phyloP scores from a whole-genome alignment of 2,329 filamentous ascomycete genomes.

The Thielaviopsis euricoi region DNA sequence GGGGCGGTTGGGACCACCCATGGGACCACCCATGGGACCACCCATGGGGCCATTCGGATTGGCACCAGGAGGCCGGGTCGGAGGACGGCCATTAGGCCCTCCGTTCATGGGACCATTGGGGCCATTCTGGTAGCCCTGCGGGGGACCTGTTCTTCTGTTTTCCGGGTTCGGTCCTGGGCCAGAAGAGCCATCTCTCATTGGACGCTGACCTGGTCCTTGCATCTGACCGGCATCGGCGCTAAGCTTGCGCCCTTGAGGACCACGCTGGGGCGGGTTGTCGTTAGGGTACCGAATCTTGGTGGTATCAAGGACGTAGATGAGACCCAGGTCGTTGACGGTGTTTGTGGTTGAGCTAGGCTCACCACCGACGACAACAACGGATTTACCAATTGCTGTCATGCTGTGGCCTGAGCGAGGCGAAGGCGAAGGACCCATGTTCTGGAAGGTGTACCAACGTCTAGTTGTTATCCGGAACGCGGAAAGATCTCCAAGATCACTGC shows the following conservation, averaged over 20 bases:
- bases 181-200: slow-evolving; percentile 35
- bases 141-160: slow-evolving; percentile 21
- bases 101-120: slow-evolving; percentile 19
- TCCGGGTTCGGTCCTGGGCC: slow-evolving; percentile 25
- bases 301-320: slow-evolving; percentile 86
- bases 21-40: slow-evolving; percentile 17
- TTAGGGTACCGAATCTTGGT: slow-evolving; percentile 93
- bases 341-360: slow-evolving; percentile 80
- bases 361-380: slow-evolving; percentile 80
- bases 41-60: slow-evolving; percentile 18
- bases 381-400: slow-evolving; percentile 90
- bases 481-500: slow-evolving; percentile 78
- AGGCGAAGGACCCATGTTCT: slow-evolving; percentile 96
- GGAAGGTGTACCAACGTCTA: slow-evolving; percentile 94
- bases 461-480: slow-evolving; percentile 63
- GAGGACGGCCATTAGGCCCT: slow-evolving; percentile 15
- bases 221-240: slow-evolving; percentile 19
- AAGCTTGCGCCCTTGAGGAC: slow-evolving; percentile 28
- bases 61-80: slow-evolving; percentile 25
- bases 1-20: slow-evolving; percentile 32
- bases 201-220: slow-evolving; percentile 20
- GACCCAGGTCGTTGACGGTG: slow-evolving; percentile 67
- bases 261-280: slow-evolving; percentile 33
- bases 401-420: slow-evolving; percentile 89
- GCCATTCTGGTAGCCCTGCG: slow-evolving; percentile 21